Evolutionary conservation across 805 yeast genomes (phyloP), one percentile per base, ranked within the genome.

Genomic region (Starmerella bombi): DNA sequence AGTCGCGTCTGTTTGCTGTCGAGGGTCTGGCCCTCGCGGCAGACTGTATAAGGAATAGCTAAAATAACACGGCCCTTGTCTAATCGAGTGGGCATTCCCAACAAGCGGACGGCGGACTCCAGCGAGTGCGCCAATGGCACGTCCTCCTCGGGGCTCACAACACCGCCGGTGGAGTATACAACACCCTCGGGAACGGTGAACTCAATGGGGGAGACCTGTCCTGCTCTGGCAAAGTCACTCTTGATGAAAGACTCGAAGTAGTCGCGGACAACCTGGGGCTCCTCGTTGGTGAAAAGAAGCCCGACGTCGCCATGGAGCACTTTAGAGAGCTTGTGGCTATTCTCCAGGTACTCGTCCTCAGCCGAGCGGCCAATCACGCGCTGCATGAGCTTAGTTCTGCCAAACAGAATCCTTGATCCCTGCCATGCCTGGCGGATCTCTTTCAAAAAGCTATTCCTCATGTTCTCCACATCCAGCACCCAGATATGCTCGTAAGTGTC

Each of bases 81-180:
- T 50, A 91, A 80, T 57, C 75, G 78, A 4, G 97, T 86, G 52
- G 98, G 97, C 52, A 91, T 74, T 58, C 88, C 86, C 51, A 76
- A 76, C 58, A 80, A 80, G 69, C 98, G 80, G 56, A 91, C 62
- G 31, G 94, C 83, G 55, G 85, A 83, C 63, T 91, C 98, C 64
- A 93, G 71, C 5, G 97, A 84, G 59, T 91, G 98, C 10, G 93
- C 79, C 81, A 91, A 77, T 52, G 96, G 94, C 17, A 91, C 85
- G 61, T 91, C 99, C 50, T 91, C 97, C 57, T 85, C 96, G 19
- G 59, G 63, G 23, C 94, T 70, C 38, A 86, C 66, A 63, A 83
- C 93, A 18, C 98, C 98, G 54, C 95, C 99, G 59, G 95, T 78
- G 17, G 97, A 82, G 61, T 84, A 86, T 7, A 91, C 78, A 39